These are phyloP conservation scores for Aspergillus ostianus DNA, from an alignment of 495 filamentous ascomycete genomes.

Conservation along the genomic window DNA sequence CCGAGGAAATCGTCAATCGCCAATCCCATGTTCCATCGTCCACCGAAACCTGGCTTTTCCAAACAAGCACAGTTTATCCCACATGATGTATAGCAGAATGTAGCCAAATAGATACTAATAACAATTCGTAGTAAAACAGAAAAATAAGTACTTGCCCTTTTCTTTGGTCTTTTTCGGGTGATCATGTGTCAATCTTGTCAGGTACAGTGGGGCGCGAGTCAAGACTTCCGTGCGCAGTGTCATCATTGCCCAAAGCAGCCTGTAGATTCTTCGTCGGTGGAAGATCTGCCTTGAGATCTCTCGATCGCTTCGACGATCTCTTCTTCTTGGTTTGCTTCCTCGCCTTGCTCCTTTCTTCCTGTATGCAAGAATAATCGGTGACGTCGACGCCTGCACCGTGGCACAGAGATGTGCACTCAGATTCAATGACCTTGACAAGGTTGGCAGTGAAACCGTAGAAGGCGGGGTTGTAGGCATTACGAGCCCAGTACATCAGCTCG, in stretches of 20 bases:
- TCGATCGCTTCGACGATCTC: conserved; percentile 10
- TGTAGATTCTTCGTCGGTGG: neutral
- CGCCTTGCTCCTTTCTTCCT: conserved; percentile 17
- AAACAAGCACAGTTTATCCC: neutral
- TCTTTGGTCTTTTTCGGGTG: neutral
- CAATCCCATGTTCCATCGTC: conserved; percentile 3
- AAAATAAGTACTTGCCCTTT: neutral
- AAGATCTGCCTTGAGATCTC: neutral
- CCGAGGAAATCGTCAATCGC: conserved; percentile 1
- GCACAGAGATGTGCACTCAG: conserved; percentile 41
- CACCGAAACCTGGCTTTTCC: neutral
- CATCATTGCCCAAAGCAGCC: neutral
- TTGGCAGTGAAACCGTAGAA: conserved; percentile 44
- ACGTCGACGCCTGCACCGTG: conserved; percentile 39
- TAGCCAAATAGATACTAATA: neutral
- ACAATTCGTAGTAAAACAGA: neutral
- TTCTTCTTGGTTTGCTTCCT: conserved; percentile 16
- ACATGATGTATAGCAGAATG: neutral
- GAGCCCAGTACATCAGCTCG: conserved; percentile 48
- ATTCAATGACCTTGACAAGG: conserved; percentile 40
- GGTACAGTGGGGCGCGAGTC: neutral
- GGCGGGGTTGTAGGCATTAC: conserved; percentile 47
- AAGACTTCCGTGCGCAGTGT: neutral
- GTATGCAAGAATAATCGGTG: conserved; percentile 31
- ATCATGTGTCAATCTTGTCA: neutral